Conservation (phyloP, 148 eudicot genomes). For the Selenicereus undatus region DNA sequence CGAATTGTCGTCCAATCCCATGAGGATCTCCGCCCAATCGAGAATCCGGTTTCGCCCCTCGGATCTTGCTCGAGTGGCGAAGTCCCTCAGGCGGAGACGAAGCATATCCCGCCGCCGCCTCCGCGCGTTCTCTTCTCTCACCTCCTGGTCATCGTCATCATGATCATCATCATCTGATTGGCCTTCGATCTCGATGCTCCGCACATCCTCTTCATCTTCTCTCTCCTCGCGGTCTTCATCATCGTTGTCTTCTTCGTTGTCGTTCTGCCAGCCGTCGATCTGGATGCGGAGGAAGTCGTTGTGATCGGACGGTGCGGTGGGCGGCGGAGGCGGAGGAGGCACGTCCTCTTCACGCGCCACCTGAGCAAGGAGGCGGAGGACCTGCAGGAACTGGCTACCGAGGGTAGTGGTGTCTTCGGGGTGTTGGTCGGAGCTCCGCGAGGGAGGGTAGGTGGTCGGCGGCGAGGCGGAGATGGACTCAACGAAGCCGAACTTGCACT, state of each 20-base stretch:
- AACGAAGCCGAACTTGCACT: constrained; percentile 79
- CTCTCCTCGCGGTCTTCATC: constrained; percentile 35
- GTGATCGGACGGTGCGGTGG: constrained; percentile 22
- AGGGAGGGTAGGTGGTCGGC: constrained; percentile 15
- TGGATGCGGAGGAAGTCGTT: constrained; percentile 59
- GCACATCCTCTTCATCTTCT: constrained; percentile 23
- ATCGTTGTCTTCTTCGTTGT: constrained; percentile 13
- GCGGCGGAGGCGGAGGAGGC: constrained; percentile 37
- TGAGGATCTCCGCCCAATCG: constrained; percentile 84
- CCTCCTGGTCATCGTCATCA: constrained; percentile 26
- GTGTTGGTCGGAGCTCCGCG: constrained; percentile 12
- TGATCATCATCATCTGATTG: constrained; percentile 26
- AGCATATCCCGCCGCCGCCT: constrained; percentile 49
- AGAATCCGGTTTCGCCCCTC: constrained; percentile 59
- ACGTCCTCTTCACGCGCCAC: constrained; percentile 65
- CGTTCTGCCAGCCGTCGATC: constrained; percentile 54
- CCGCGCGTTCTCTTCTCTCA: constrained; percentile 35
- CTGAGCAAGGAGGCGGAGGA: constrained; percentile 62
- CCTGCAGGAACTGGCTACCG: constrained; percentile 56
- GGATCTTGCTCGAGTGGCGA: constrained; percentile 43
- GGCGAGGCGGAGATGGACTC: constrained; percentile 40
- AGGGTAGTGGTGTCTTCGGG: constrained; percentile 36
- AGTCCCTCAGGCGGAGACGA: constrained; percentile 52
- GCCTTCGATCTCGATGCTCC: constrained; percentile 36
- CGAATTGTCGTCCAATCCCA: constrained; percentile 84